phyloP scores from a whole-genome alignment of 306 rosid species.

The Geum urbanum region DNA sequence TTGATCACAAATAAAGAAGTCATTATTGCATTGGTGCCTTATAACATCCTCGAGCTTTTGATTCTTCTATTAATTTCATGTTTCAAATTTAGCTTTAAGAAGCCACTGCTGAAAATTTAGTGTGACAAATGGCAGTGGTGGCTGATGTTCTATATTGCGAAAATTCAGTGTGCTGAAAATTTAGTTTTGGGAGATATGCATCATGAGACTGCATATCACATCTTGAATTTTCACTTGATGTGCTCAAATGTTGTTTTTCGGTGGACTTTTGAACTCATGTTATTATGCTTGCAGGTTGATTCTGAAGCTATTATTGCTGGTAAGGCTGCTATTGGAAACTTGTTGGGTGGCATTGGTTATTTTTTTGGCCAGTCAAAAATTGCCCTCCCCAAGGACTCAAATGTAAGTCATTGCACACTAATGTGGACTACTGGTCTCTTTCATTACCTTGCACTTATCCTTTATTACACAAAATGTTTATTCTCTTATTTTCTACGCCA shows the following conservation, averaged over 20 bases:
- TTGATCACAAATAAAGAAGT: neutral
- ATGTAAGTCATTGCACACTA: constrained; percentile 45
- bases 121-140: neutral
- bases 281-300: constrained; percentile 63
- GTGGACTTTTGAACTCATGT: constrained; percentile 28
- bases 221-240: constrained; percentile 15
- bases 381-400: constrained; percentile 39
- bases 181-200: neutral
- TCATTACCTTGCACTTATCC: neutral
- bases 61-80: neutral
- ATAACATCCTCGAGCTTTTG: neutral
- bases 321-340: constrained; percentile 82
- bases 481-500: constrained; percentile 4
- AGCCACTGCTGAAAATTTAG: neutral
- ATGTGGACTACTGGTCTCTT: neutral
- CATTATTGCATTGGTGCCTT: neutral
- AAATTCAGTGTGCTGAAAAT: no score
- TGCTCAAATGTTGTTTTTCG: constrained; percentile 13
- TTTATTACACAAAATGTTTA: neutral
- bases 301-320: constrained; percentile 65
- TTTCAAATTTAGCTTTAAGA: neutral
- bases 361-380: constrained; percentile 92
- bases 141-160: neutral
- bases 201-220: neutral
- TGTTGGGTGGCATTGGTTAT: constrained; percentile 94